phyloP scores from a whole-genome alignment of 805 yeast genomes.

The Suhomyces faveliae region DNA sequence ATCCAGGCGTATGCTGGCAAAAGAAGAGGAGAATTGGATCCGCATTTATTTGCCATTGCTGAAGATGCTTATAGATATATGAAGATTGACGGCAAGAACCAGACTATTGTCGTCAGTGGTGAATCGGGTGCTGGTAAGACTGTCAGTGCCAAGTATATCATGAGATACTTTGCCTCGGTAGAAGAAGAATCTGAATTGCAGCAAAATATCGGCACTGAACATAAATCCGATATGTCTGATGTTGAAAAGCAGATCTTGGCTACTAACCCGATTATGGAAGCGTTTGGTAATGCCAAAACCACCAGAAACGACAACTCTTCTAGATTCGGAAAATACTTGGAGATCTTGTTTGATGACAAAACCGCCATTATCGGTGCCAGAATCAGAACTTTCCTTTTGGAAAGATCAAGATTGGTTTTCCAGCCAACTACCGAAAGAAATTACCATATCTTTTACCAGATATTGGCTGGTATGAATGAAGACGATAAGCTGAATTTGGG shows the following conservation, averaged over 20 bases:
- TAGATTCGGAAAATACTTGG: constrained; percentile 94
- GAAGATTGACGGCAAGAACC: constrained; percentile 82
- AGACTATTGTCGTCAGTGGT: constrained; percentile 95
- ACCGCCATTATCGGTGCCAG: constrained; percentile 90
- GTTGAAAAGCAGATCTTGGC: constrained; percentile 94
- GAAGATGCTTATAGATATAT: constrained; percentile 96
- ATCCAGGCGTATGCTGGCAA: constrained; percentile 94
- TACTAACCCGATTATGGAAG: constrained; percentile 95
- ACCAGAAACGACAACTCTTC: constrained; percentile 97
- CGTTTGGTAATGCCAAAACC: constrained; percentile 98
- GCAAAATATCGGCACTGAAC: constrained; percentile 33
- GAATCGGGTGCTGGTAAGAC: constrained; percentile 99
- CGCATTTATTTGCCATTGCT: constrained; percentile 95
- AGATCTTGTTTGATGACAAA: constrained; percentile 74
- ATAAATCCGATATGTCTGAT: constrained; percentile 69
- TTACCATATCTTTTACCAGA: constrained; percentile 91
- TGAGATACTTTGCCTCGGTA: constrained; percentile 96
- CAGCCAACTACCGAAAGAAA: constrained; percentile 91
- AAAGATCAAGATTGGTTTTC: constrained; percentile 90
- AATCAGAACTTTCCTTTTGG: constrained; percentile 87
- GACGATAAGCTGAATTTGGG: constrained; percentile 57
- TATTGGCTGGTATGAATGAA: constrained; percentile 67
- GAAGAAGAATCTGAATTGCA: constrained; percentile 49
- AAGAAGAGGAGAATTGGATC: constrained; percentile 91
- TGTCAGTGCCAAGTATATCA: constrained; percentile 92